A percentile compares a stretch with the other conserved stretches of the same genome.
phyloP scores from a whole-genome alignment of 768 basidiomycete species.

The Multifurca ochricompacta region DNA sequence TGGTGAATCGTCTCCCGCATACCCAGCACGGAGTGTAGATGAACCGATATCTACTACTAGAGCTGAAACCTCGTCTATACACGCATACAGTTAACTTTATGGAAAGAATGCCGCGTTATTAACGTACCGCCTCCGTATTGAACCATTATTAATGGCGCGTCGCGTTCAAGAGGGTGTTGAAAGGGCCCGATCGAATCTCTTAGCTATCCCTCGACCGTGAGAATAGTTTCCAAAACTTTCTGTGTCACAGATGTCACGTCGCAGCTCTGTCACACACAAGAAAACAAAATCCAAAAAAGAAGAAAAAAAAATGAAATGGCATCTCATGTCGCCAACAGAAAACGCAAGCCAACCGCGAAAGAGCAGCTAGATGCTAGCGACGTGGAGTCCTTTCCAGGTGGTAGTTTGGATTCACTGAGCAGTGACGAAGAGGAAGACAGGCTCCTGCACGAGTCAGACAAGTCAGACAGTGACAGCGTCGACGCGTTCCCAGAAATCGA shows the following conservation, averaged over 20 bases:
- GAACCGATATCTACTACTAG: slow-evolving; percentile 93
- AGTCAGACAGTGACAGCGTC: slow-evolving; percentile 49
- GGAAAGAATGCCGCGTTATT: background rate
- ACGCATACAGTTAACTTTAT: background rate
- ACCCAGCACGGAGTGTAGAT: slow-evolving; percentile 85
- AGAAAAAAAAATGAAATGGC: slow-evolving; percentile 26
- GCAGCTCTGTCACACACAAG: background rate
- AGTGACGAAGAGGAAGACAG: slow-evolving; percentile 54
- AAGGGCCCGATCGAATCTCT: slow-evolving; percentile 26
- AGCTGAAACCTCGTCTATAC: slow-evolving; percentile 90
- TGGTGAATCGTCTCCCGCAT: slow-evolving; percentile 95
- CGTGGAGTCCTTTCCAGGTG: slow-evolving; percentile 31
- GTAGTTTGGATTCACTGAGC: slow-evolving; percentile 62
- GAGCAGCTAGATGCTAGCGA: slow-evolving; percentile 29
- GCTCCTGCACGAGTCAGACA: slow-evolving; percentile 37
- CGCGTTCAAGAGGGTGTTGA: background rate
- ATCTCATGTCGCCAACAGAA: slow-evolving; percentile 34
- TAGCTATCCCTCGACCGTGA: slow-evolving; percentile 10
- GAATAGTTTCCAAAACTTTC: slow-evolving; percentile 5
- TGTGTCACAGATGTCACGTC: no score
- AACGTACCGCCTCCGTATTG: slow-evolving; percentile 79
- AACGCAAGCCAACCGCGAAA: slow-evolving; percentile 49
- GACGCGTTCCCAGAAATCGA: slow-evolving; percentile 62
- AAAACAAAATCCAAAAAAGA: background rate
- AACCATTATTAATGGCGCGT: slow-evolving; percentile 46